Percentiles rank a stretch among this genome's conserved stretches.
Evolutionary conservation across 1,284 basidiomycete genomes (phyloP).

Genomic region (Apiotrichum gamsii): DNA sequence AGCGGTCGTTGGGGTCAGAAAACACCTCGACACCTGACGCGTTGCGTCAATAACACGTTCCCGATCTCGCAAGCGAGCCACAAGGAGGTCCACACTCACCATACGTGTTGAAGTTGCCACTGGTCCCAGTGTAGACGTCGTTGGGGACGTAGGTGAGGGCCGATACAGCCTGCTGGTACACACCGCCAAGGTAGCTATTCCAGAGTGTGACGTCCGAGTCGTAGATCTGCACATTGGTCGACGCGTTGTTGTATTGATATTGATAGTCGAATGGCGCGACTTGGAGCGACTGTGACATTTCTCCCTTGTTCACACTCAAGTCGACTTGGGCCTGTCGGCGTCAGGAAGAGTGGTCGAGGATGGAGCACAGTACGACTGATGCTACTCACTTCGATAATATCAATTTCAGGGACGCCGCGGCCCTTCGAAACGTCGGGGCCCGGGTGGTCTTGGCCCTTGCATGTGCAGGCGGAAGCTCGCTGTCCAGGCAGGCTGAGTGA

Average conservation of each 20-base stretch:
- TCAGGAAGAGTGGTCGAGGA: no score
- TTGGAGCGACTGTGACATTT: conserved; percentile 57
- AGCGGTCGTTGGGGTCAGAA: conserved; percentile 55
- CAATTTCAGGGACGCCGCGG: conserved; percentile 53
- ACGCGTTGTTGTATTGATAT: conserved; percentile 57
- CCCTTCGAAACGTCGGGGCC: conserved; percentile 45
- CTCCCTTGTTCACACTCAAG: conserved; percentile 19
- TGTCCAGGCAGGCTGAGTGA: conserved; percentile 51
- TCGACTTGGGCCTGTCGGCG: conserved; percentile 34
- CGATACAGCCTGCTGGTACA: conserved; percentile 75
- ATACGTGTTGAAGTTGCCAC: conserved; percentile 47
- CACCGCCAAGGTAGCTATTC: conserved; percentile 70
- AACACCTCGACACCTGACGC: conserved; percentile 59
- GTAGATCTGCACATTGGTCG: conserved; percentile 36
- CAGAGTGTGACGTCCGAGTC: conserved; percentile 53
- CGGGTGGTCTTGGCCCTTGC: conserved; percentile 50
- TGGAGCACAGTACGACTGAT: no score
- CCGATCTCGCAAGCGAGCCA: no score
- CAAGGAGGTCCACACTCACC: conserved; percentile 45
- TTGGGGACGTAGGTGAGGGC: conserved; percentile 56
- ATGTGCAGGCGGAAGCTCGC: conserved; percentile 55
- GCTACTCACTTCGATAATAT: conserved; percentile 52
- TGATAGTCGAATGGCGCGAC: conserved; percentile 57
- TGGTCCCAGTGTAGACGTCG: conserved; percentile 39
- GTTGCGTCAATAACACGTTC: no score